Evolutionary conservation across 192 early-diverging fungal species (phyloP).

Genomic region (Gorgonomyces haynaldii): DNA sequence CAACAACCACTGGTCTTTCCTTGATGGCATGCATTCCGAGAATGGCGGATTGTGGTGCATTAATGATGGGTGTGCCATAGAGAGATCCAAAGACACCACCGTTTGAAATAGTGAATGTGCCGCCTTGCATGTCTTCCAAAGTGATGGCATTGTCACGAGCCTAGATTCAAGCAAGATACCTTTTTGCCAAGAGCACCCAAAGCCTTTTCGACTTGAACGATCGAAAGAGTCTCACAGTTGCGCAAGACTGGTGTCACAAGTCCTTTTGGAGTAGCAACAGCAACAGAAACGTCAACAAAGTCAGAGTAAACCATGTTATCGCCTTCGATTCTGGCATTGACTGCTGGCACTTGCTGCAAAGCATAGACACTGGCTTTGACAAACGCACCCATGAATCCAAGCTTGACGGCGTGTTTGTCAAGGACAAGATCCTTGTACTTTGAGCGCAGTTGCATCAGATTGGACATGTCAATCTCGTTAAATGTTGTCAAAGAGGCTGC

Average conservation of each 20-base stretch:
- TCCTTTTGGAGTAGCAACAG: slow-evolving; percentile 97
- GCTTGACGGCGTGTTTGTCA: slow-evolving; percentile 90
- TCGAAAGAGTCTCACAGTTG: slow-evolving; percentile 75
- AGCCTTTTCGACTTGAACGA: slow-evolving; percentile 84
- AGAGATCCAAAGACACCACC: slow-evolving; percentile 97
- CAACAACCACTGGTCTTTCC: slow-evolving; percentile 87
- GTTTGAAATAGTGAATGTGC: slow-evolving; percentile 99
- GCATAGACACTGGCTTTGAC: slow-evolving; percentile 82
- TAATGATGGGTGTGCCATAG: slow-evolving; percentile 96
- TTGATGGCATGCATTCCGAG: slow-evolving; percentile 98
- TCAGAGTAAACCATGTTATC: slow-evolving; percentile 85
- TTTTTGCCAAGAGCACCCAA: slow-evolving; percentile 78
- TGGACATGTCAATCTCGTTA: slow-evolving; percentile 98
- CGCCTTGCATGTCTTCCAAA: slow-evolving; percentile 95
- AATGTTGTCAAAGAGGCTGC: slow-evolving; percentile 97
- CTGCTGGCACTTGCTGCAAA: slow-evolving; percentile 79
- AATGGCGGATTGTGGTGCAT: slow-evolving; percentile 92
- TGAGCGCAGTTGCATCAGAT: slow-evolving; percentile 80
- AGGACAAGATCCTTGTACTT: slow-evolving; percentile 89
- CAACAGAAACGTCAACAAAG: slow-evolving; percentile 90
- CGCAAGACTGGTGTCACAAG: slow-evolving; percentile 94
- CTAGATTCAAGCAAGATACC: slow-evolving; percentile 44
- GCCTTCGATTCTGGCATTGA: slow-evolving; percentile 93
- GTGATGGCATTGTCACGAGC: slow-evolving; percentile 91
- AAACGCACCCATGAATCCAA: slow-evolving; percentile 98